Conservation (phyloP, 179 eudicot genomes). For the Beta macrorhiza region DNA sequence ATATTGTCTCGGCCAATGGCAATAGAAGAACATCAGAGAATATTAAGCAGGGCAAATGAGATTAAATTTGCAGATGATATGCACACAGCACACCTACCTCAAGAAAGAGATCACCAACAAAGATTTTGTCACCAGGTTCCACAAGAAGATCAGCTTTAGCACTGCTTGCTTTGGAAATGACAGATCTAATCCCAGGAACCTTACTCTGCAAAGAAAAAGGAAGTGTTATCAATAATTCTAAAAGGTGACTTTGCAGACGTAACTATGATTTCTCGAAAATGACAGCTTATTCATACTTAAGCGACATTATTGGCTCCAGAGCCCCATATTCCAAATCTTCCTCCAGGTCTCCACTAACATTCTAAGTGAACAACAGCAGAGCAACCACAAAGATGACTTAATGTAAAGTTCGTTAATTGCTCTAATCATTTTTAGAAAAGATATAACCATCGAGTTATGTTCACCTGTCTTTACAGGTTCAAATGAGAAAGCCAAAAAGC, state of each 20-base stretch:
- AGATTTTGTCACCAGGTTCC: slow-evolving; percentile 70
- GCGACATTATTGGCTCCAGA: not conserved
- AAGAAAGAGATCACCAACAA: slow-evolving; percentile 65
- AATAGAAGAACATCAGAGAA: not conserved
- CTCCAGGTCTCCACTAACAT: not conserved
- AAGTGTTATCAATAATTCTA: not conserved
- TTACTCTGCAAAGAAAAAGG: slow-evolving; percentile 51
- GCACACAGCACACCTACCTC: slow-evolving; percentile 54
- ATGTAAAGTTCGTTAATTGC: not conserved
- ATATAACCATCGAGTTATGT: not conserved
- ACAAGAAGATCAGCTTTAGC: slow-evolving; percentile 80
- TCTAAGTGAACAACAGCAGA: slow-evolving; percentile 2
- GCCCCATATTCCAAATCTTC: not conserved
- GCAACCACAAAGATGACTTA: not conserved
- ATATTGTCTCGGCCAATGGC: not conserved
- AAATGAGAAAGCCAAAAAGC: not conserved
- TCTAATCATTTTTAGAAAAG: not conserved
- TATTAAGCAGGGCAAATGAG: slow-evolving; percentile 4
- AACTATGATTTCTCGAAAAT: not conserved
- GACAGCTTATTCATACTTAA: not conserved
- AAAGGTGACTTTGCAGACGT: not conserved
- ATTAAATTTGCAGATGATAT: not conserved
- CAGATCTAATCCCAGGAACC: slow-evolving; percentile 67
- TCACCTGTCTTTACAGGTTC: not conserved
- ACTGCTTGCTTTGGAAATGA: slow-evolving; percentile 84